Conservation (phyloP, 805 yeast genomes). For the Komagataella mondaviorum region DNA sequence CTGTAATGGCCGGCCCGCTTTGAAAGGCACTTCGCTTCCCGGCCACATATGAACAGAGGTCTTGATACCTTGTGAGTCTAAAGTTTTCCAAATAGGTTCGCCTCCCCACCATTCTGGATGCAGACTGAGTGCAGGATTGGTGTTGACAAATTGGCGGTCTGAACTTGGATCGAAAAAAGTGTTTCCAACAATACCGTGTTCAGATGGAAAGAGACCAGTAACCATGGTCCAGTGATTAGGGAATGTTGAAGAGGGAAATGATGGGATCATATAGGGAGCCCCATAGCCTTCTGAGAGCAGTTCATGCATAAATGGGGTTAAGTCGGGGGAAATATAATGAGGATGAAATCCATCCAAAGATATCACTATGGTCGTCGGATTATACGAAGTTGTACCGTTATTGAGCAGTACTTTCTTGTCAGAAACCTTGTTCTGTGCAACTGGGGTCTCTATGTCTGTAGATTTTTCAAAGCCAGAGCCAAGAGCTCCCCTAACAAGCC, state of each 20-base stretch:
- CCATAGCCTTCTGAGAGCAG: slow-evolving; percentile 39
- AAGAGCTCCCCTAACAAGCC: not conserved
- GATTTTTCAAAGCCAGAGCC: not conserved
- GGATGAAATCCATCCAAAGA: slow-evolving; percentile 91
- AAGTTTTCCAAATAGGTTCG: slow-evolving; percentile 80
- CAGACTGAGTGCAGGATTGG: slow-evolving; percentile 36
- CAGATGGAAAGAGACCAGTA: slow-evolving; percentile 73
- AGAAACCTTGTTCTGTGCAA: not conserved
- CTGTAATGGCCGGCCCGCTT: slow-evolving; percentile 28
- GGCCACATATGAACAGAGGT: slow-evolving; percentile 96
- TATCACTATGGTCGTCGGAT: slow-evolving; percentile 69
- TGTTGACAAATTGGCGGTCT: slow-evolving; percentile 47
- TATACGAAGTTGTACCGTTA: slow-evolving; percentile 57
- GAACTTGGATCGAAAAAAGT: slow-evolving; percentile 54
- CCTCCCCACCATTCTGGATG: slow-evolving; percentile 76
- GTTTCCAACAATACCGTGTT: slow-evolving; percentile 83
- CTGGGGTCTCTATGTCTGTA: not conserved
- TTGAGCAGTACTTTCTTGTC: slow-evolving; percentile 14
- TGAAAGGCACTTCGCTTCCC: slow-evolving; percentile 66
- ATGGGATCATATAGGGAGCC: slow-evolving; percentile 76
- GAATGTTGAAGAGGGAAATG: slow-evolving; percentile 81
- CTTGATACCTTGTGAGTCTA: slow-evolving; percentile 41
- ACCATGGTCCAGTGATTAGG: slow-evolving; percentile 89
- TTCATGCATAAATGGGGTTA: slow-evolving; percentile 61
- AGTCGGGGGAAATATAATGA: slow-evolving; percentile 50